These are phyloP conservation scores for Chimonanthus praecox DNA, from an alignment of 164 flowering plant genomes.

Conservation along the genomic window DNA sequence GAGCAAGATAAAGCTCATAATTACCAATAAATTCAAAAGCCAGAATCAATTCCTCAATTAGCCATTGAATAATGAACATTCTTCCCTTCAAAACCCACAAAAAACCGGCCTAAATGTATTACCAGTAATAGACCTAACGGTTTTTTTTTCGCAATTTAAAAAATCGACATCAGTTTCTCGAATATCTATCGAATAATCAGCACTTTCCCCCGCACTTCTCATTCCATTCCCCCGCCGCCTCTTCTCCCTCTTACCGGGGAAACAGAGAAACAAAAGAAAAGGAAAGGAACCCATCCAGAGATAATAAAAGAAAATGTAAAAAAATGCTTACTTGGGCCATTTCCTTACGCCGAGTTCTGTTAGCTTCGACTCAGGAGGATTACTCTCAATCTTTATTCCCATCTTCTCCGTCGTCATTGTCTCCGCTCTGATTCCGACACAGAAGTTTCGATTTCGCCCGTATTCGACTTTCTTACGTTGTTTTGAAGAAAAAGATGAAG, in stretches of 20 bases:
- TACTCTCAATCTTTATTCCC: slow-evolving; percentile 56
- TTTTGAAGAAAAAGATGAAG: not conserved
- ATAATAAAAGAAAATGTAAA: not conserved
- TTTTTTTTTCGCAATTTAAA: too few relatives aligned
- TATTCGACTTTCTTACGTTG: not conserved
- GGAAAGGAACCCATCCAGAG: not conserved
- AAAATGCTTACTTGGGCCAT: slow-evolving; percentile 65
- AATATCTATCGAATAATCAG: too few relatives aligned
- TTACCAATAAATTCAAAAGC: too few relatives aligned
- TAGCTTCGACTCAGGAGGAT: slow-evolving; percentile 73
- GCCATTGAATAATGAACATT: too few relatives aligned
- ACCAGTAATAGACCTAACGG: too few relatives aligned
- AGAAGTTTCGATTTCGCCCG: not conserved
- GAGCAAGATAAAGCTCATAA: too few relatives aligned
- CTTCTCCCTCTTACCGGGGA: not conserved
- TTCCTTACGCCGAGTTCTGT: slow-evolving; percentile 58
- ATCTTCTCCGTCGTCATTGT: slow-evolving; percentile 56
- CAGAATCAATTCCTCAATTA: too few relatives aligned
- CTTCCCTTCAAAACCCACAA: too few relatives aligned
- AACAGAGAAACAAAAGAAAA: not conserved
- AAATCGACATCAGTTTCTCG: too few relatives aligned
- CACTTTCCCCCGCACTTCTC: too few relatives aligned
- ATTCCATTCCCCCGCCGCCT: too few relatives aligned
- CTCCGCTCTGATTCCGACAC: slow-evolving; percentile 23
- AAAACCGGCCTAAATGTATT: too few relatives aligned